Evolutionary conservation across 2,329 filamentous ascomycete species (phyloP).

Genomic region (Alternaria brassicicola): DNA sequence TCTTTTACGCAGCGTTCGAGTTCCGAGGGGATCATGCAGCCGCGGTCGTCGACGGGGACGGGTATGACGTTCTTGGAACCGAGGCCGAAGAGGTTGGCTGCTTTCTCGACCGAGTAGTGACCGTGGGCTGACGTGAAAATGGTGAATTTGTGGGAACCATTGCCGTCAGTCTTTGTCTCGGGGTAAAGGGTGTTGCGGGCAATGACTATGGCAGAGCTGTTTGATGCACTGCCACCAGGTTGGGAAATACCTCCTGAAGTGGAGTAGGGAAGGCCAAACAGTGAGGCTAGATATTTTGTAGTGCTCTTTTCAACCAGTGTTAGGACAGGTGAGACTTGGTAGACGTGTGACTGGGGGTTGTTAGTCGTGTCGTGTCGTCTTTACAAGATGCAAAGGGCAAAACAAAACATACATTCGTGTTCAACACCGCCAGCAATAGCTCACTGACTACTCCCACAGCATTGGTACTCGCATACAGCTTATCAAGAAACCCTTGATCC

Average conservation of each 20-base stretch:
- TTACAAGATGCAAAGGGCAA: background rate
- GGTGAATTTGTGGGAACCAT: constrained; percentile 68
- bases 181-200: constrained; percentile 88
- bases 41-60: constrained; percentile 74
- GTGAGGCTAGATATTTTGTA: constrained; percentile 70
- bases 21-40: constrained; percentile 71
- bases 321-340: constrained; percentile 88
- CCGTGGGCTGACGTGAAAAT: constrained; percentile 89
- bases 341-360: constrained; percentile 73
- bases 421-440: constrained; percentile 80
- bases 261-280: constrained; percentile 63
- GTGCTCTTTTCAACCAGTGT: constrained; percentile 88
- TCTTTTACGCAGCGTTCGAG: constrained; percentile 68
- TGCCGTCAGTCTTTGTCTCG: constrained; percentile 74
- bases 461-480: constrained; percentile 90
- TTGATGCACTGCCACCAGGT: constrained; percentile 84
- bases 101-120: constrained; percentile 94
- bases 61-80: constrained; percentile 74
- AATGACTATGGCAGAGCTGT: constrained; percentile 82
- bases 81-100: constrained; percentile 86
- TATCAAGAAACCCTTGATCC: constrained; percentile 96
- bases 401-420: constrained; percentile 78
- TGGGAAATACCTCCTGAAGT: constrained; percentile 73
- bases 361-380: background rate
- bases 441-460: constrained; percentile 86